Evolutionary conservation across 768 basidiomycete genomes (phyloP).

Genomic region (Lepiota subincarnata): DNA sequence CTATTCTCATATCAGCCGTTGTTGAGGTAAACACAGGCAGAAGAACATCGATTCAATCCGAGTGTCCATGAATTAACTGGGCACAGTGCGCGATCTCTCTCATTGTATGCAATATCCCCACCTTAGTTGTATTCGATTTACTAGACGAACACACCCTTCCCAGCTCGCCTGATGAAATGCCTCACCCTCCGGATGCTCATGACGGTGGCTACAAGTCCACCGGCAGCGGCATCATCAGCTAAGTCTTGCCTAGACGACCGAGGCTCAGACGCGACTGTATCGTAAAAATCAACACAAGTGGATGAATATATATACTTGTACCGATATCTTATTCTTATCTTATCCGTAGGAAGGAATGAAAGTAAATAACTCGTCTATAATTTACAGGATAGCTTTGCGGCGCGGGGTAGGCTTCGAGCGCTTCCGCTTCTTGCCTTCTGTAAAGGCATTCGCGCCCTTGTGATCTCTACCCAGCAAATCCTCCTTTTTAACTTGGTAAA

Average conservation of each 20-base stretch:
- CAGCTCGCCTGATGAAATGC: too few species aligned
- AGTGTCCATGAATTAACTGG: not conserved
- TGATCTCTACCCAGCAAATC: constrained; percentile 88
- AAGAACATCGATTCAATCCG: not conserved
- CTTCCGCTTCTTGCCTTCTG: constrained; percentile 86
- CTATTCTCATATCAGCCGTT: constrained; percentile 34
- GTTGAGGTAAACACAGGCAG: constrained; percentile 34
- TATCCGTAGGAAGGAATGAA: not conserved
- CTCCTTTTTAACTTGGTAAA: constrained; percentile 93
- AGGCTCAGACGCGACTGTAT: too few species aligned
- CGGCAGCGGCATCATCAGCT: too few species aligned
- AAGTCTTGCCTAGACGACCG: too few species aligned
- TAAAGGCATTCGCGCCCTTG: constrained; percentile 83
- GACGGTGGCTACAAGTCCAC: too few species aligned
- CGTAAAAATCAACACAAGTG: too few species aligned
- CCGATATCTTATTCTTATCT: too few species aligned
- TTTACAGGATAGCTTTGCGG: constrained; percentile 43
- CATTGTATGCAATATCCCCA: constrained; percentile 6
- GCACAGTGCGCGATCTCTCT: constrained; percentile 1
- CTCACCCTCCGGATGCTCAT: too few species aligned
- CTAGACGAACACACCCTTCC: not conserved
- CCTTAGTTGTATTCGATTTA: not conserved
- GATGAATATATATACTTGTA: not conserved
- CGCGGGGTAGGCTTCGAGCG: constrained; percentile 64
- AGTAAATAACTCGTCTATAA: constrained; percentile 9